These are phyloP conservation scores for Dactylellina cionopaga DNA, from an alignment of 2,329 filamentous ascomycete genomes.

Conservation along the genomic window DNA sequence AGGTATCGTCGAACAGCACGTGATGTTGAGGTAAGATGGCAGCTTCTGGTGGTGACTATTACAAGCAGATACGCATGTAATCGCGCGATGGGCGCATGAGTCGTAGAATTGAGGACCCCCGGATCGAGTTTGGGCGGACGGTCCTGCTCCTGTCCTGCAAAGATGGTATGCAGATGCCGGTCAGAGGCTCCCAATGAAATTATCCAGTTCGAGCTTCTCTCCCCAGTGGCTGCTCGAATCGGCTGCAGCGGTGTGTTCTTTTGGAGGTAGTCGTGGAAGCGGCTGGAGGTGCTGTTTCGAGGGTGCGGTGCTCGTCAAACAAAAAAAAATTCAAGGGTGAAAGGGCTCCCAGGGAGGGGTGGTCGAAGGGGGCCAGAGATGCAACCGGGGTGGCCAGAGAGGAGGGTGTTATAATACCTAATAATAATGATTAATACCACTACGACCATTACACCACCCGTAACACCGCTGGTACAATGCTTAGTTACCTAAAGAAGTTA, in stretches of 20 bases:
- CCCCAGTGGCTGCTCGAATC: not conserved
- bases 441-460: too few species aligned
- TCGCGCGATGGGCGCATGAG: constrained; percentile 14
- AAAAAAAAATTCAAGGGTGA: constrained; percentile 11
- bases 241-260: constrained; percentile 7
- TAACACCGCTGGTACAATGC: too few species aligned
- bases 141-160: too few species aligned
- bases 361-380: constrained; percentile 13
- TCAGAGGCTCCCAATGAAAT: constrained; percentile 6
- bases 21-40: constrained; percentile 13
- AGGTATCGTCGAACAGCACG: too few species aligned
- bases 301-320: constrained; percentile 7
- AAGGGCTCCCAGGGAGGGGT: not conserved
- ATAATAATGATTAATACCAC: too few species aligned
- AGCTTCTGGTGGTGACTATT: not conserved
- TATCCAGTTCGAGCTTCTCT: not conserved
- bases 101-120: not conserved
- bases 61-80: not conserved
- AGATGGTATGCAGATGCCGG: constrained; percentile 5
- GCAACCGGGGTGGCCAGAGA: constrained; percentile 16
- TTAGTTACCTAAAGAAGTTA: too few species aligned
- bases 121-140: too few species aligned
- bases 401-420: too few species aligned
- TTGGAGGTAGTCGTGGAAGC: constrained; percentile 20
- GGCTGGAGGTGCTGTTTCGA: constrained; percentile 40